phyloP scores from a whole-genome alignment of 2,329 filamentous ascomycete species.

The Juglanconis sp. region DNA sequence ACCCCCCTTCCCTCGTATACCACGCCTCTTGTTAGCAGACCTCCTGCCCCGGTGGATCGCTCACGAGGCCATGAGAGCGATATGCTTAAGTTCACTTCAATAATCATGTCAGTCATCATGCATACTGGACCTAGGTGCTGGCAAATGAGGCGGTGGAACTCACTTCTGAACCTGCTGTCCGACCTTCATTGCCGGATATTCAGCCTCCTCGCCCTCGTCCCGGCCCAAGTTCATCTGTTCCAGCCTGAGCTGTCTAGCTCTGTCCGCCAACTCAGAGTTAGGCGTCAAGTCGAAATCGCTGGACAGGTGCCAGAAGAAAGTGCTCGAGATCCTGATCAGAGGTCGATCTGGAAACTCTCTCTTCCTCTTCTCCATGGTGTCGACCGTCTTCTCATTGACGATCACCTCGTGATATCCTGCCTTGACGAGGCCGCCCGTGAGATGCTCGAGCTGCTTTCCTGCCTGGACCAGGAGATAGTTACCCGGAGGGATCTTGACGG shows the following conservation, averaged over 20 bases:
- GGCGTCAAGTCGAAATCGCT: conserved; percentile 55
- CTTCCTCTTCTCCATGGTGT: conserved; percentile 42
- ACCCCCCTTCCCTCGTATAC: too few species aligned
- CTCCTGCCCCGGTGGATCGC: neutral
- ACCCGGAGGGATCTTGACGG: conserved; percentile 56
- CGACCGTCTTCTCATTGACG: conserved; percentile 51
- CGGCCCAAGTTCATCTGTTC: conserved; percentile 46
- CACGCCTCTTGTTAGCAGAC: too few species aligned
- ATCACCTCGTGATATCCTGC: conserved; percentile 62
- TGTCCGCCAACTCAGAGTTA: conserved; percentile 44
- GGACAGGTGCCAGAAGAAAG: conserved; percentile 58
- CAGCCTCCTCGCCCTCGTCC: conserved; percentile 49
- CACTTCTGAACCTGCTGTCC: conserved; percentile 57
- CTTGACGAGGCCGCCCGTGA: conserved; percentile 59
- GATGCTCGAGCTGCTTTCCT: conserved; percentile 61
- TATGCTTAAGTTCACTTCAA: conserved; percentile 46
- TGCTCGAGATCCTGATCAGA: conserved; percentile 56
- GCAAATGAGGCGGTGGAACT: conserved; percentile 23
- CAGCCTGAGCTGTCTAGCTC: conserved; percentile 41
- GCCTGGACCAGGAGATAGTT: conserved; percentile 60
- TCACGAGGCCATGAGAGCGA: conserved; percentile 46
- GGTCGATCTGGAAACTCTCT: conserved; percentile 44
- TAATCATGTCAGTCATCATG: conserved; percentile 4
- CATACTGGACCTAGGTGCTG: conserved; percentile 12
- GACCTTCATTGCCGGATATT: conserved; percentile 54